Evolutionary conservation across 2,329 filamentous ascomycete genomes (phyloP).

Genomic region (Ophiognomonia clavigignenti-juglandacearum): DNA sequence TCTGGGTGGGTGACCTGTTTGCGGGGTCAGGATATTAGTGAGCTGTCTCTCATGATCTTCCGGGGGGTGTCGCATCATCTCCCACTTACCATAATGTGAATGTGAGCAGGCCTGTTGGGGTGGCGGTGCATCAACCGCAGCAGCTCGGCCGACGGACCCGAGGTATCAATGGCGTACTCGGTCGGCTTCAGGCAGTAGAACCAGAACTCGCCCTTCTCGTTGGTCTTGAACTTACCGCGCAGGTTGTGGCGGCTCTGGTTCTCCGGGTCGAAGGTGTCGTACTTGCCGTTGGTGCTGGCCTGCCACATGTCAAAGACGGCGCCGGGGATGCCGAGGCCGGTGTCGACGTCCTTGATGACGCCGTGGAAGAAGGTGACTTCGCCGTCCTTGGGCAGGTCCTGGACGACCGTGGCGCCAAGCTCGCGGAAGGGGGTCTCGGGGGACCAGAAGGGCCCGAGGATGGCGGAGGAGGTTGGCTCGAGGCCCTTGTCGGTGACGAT

Average conservation of each 20-base stretch:
- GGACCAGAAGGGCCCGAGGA: slow-evolving; percentile 65
- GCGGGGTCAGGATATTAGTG: neutral
- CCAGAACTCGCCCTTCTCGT: slow-evolving; percentile 56
- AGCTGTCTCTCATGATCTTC: neutral
- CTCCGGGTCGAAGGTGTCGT: slow-evolving; percentile 59
- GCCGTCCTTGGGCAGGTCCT: slow-evolving; percentile 30
- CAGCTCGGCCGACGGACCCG: slow-evolving; percentile 30
- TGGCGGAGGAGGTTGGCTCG: slow-evolving; percentile 55
- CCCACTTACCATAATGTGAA: slow-evolving; percentile 21
- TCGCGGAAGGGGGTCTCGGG: slow-evolving; percentile 52
- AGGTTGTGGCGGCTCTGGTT: slow-evolving; percentile 58
- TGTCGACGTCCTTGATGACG: slow-evolving; percentile 18
- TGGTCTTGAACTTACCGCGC: slow-evolving; percentile 58
- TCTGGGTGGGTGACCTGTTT: slow-evolving; percentile 35
- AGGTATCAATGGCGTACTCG: slow-evolving; percentile 56
- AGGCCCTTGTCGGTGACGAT: slow-evolving; percentile 33
- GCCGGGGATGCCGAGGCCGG: slow-evolving; percentile 25
- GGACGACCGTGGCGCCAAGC: slow-evolving; percentile 51
- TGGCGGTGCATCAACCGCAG: slow-evolving; percentile 21
- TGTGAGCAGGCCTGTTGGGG: slow-evolving; percentile 21
- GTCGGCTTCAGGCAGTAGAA: slow-evolving; percentile 62
- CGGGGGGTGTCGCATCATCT: no score
- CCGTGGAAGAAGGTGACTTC: slow-evolving; percentile 54
- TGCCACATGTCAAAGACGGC: slow-evolving; percentile 59
- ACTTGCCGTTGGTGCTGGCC: slow-evolving; percentile 52